These are phyloP conservation scores for Lepidium africanum DNA, from an alignment of 345 rosid genomes.

Conservation along the genomic window DNA sequence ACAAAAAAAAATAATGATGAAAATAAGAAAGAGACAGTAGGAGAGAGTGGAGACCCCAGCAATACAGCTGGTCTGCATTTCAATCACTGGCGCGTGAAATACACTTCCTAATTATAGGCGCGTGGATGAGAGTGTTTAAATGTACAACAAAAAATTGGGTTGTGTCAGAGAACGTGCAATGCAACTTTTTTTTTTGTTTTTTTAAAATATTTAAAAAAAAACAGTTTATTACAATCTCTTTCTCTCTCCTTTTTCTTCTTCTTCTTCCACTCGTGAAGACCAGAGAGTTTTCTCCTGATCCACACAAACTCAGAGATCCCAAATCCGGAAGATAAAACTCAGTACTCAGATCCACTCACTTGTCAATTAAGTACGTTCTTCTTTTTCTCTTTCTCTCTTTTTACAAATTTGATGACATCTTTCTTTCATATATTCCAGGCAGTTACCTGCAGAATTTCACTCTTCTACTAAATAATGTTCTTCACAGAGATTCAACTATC, in stretches of 20 bases:
- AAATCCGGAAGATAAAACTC: constrained; percentile 17
- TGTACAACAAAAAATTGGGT: background rate
- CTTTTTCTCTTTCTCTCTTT: background rate
- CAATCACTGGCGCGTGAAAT: constrained; percentile 18
- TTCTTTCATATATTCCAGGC: constrained; percentile 4
- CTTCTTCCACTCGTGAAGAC: constrained; percentile 23
- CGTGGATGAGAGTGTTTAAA: background rate
- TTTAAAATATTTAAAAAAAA: background rate
- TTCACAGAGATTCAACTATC: background rate
- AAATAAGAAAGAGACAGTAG: constrained; percentile 28
- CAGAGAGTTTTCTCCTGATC: constrained; percentile 24
- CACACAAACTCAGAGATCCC: constrained; percentile 15
- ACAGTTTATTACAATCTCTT: constrained; percentile 12
- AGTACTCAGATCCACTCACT: constrained; percentile 6
- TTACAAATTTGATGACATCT: constrained; percentile 8
- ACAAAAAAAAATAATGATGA: constrained; percentile 22
- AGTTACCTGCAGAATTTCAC: constrained; percentile 18
- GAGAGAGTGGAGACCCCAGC: constrained; percentile 33
- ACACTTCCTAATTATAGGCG: background rate
- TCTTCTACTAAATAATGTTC: constrained; percentile 11
- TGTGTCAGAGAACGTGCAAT: constrained; percentile 35
- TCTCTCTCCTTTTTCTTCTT: background rate
- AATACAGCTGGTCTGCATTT: constrained; percentile 33
- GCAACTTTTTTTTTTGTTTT: constrained; percentile 13
- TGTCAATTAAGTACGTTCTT: constrained; percentile 1